Percentiles rank a stretch among this genome's conserved stretches.
Conservation (phyloP, 805 yeast genomes). For the Blastobotrys peoriensis region DNA sequence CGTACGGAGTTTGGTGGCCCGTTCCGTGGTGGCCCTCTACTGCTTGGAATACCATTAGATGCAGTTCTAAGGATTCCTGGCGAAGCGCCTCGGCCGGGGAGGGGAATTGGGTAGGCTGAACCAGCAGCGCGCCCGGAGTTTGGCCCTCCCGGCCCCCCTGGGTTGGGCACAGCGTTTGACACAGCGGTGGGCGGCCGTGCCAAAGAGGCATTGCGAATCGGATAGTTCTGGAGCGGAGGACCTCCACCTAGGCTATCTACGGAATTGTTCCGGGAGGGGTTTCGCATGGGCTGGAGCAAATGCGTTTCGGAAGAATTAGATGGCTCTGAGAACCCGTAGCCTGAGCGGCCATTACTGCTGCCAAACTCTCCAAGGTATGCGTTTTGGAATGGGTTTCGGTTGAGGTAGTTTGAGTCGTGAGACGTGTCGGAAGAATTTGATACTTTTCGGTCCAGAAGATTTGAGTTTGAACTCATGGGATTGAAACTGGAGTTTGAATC, state of each 20-base stretch:
- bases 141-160: too few relatives aligned
- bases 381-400: conserved; percentile 3
- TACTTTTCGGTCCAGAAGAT: not conserved
- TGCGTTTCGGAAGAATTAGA: not conserved
- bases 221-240: too few relatives aligned
- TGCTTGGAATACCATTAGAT: not conserved
- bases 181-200: too few relatives aligned
- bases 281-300: not conserved
- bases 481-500: not conserved
- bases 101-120: too few relatives aligned
- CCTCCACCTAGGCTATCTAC: too few relatives aligned
- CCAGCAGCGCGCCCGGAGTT: too few relatives aligned
- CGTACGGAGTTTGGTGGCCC: not conserved
- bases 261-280: not conserved
- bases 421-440: not conserved
- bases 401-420: not conserved
- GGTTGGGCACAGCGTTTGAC: too few relatives aligned
- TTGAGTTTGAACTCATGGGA: conserved; percentile 1
- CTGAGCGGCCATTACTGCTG: not conserved
- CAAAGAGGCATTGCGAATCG: too few relatives aligned
- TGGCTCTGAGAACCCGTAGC: conserved; percentile 4
- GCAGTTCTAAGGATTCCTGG: not conserved
- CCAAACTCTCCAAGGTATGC: not conserved
- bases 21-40: not conserved
- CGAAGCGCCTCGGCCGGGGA: too few relatives aligned